Percentiles rank a stretch among this genome's conserved stretches.
Evolutionary conservation across 2,329 filamentous ascomycete species (phyloP).

Genomic region (Stagonosporopsis vannaccii): DNA sequence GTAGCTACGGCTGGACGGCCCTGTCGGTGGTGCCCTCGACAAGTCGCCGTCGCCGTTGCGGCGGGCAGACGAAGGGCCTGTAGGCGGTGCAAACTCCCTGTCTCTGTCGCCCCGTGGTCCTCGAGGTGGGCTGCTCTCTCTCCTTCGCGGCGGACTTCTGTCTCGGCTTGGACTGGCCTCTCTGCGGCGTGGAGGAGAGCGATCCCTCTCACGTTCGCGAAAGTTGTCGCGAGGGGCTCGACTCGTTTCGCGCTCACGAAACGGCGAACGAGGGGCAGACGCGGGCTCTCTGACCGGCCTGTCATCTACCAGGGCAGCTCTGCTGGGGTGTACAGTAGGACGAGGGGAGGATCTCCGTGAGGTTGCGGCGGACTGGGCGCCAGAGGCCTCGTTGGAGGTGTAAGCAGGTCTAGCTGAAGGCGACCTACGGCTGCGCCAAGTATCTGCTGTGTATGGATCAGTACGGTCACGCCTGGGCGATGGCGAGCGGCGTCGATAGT

Average conservation of each 20-base stretch:
- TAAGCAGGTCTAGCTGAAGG: constrained; percentile 54
- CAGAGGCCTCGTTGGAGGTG: constrained; percentile 59
- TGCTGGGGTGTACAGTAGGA: constrained; percentile 61
- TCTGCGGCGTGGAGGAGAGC: constrained; percentile 48
- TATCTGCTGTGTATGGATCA: constrained; percentile 57
- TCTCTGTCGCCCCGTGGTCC: constrained; percentile 45
- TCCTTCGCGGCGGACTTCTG: constrained; percentile 45
- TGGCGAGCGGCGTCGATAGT: constrained; percentile 62
- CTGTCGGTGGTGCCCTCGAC: constrained; percentile 48
- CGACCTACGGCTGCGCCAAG: constrained; percentile 61
- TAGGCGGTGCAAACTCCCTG: constrained; percentile 49
- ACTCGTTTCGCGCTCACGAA: constrained; percentile 44
- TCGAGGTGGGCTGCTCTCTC: constrained; percentile 46
- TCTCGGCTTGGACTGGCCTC: constrained; percentile 39
- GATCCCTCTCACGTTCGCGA: constrained; percentile 37
- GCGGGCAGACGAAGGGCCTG: constrained; percentile 45
- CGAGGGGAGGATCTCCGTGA: constrained; percentile 68
- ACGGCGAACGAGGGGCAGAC: constrained; percentile 45
- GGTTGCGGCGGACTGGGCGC: constrained; percentile 62
- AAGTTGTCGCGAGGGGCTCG: constrained; percentile 28
- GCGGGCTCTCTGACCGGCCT: constrained; percentile 36
- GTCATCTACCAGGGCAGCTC: constrained; percentile 52
- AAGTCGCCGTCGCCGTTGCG: constrained; percentile 49
- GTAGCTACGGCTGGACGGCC: constrained; percentile 47
- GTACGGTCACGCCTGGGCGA: constrained; percentile 59